Conservation (phyloP, 2,329 filamentous ascomycete genomes). For the Clathrospora elynae region DNA sequence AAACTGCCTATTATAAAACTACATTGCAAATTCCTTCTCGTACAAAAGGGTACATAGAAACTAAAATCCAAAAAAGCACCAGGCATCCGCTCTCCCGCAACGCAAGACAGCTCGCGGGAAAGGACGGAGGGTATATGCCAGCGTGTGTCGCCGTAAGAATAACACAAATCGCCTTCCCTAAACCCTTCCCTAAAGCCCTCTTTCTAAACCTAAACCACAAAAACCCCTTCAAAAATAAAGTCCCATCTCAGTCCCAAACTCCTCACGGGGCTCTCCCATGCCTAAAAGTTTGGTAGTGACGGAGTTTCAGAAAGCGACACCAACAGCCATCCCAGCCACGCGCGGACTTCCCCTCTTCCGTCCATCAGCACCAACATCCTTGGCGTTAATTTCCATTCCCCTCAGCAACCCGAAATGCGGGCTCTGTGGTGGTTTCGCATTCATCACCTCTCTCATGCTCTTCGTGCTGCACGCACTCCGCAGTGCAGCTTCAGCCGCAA, state of each 20-base stretch:
- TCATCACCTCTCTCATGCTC: conserved; percentile 18
- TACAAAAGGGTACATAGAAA: conserved; percentile 13
- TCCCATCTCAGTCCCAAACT: background rate
- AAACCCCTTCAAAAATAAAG: background rate
- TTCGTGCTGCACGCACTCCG: conserved; percentile 23
- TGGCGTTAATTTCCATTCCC: conserved; percentile 40
- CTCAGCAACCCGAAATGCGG: conserved; percentile 34
- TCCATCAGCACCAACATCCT: conserved; percentile 21
- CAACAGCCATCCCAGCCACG: conserved; percentile 34
- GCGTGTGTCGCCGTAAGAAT: background rate
- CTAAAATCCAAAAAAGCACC: conserved; percentile 1
- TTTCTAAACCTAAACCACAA: background rate
- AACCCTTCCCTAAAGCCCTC: background rate
- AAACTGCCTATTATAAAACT: too few relatives aligned
- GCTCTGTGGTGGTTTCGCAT: conserved; percentile 36
- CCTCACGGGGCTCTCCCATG: background rate
- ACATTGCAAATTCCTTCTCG: too few relatives aligned
- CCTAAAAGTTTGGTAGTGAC: too few relatives aligned
- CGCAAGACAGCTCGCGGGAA: conserved; percentile 9
- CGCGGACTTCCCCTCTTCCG: conserved; percentile 15
- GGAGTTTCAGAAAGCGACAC: too few relatives aligned
- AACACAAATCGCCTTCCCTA: background rate
- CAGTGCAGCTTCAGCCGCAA: conserved; percentile 24
- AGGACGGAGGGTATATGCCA: conserved; percentile 20
- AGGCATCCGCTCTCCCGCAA: conserved; percentile 12